phyloP scores from a whole-genome alignment of 257 asterid genomes.

The Ligustrum vulgare region DNA sequence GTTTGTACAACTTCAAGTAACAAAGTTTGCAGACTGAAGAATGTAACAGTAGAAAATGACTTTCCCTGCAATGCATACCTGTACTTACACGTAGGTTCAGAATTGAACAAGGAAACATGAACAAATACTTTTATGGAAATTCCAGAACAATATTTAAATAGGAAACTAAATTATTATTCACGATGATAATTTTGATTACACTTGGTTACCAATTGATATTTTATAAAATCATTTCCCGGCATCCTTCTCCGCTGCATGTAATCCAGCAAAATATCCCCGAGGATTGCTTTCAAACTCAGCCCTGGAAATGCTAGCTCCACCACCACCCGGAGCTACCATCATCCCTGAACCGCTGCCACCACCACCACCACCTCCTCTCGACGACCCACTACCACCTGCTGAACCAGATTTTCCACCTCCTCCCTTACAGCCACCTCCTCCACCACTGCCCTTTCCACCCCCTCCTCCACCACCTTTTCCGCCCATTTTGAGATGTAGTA shows the following conservation, averaged over 20 bases:
- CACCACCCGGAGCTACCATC: slow-evolving; percentile 47
- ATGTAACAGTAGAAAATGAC: too few relatives aligned
- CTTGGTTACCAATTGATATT: too few relatives aligned
- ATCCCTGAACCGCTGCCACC: slow-evolving; percentile 15
- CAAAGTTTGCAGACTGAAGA: too few relatives aligned
- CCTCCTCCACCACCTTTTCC: slow-evolving; percentile 19
- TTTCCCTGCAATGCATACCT: too few relatives aligned
- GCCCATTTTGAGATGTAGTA: neutral
- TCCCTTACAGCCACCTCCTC: slow-evolving; percentile 1
- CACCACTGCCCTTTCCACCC: neutral
- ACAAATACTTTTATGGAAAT: too few relatives aligned
- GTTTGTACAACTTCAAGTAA: too few relatives aligned
- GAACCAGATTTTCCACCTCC: slow-evolving; percentile 10
- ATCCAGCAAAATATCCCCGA: slow-evolving; percentile 35
- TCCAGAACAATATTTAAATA: too few relatives aligned
- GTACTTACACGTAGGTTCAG: too few relatives aligned
- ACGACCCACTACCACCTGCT: neutral
- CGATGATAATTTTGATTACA: too few relatives aligned
- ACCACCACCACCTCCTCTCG: neutral
- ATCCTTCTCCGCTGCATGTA: slow-evolving; percentile 23
- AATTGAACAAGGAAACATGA: too few relatives aligned
- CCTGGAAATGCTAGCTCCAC: slow-evolving; percentile 34
- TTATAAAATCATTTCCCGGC: too few relatives aligned
- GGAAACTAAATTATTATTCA: too few relatives aligned
- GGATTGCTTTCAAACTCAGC: slow-evolving; percentile 42